Conservation (phyloP, 1,139 yeast genomes). For the Ogataea hybrid region DNA sequence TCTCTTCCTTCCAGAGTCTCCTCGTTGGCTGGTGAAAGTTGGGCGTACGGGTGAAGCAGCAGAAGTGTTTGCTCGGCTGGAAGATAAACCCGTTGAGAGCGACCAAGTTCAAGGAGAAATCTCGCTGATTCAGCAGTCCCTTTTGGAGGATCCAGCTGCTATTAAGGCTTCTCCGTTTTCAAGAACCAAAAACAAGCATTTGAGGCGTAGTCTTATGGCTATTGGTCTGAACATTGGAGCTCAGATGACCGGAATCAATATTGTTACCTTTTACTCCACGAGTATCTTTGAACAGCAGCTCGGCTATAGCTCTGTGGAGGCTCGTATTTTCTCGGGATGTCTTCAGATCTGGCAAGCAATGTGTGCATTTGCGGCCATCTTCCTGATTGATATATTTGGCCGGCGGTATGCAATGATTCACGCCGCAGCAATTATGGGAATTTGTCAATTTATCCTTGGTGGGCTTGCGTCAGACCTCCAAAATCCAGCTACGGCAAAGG, state of each 20-base stretch:
- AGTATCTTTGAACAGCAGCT: background rate
- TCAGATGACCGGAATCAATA: background rate
- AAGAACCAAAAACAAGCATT: background rate
- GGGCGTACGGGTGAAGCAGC: background rate
- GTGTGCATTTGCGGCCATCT: background rate
- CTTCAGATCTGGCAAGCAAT: background rate
- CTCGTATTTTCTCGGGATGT: background rate
- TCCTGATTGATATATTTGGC: constrained; percentile 6
- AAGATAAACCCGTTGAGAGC: constrained; percentile 1
- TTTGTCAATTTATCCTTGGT: background rate
- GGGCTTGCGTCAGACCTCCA: background rate
- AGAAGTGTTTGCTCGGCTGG: constrained; percentile 4
- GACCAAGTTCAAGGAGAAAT: constrained; percentile 1
- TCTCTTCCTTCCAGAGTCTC: background rate
- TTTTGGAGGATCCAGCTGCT: background rate
- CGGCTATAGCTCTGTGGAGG: background rate
- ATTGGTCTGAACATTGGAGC: background rate
- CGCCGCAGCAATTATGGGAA: constrained; percentile 1
- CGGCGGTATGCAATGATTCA: constrained; percentile 3
- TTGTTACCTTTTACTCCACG: background rate
- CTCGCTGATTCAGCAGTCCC: constrained; percentile 2
- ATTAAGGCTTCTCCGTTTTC: background rate
- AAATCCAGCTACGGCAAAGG: background rate
- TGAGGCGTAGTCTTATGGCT: background rate
- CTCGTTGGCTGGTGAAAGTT: background rate